Conservation (phyloP, 2,329 filamentous ascomycete genomes). For the Madurella fahalii region DNA sequence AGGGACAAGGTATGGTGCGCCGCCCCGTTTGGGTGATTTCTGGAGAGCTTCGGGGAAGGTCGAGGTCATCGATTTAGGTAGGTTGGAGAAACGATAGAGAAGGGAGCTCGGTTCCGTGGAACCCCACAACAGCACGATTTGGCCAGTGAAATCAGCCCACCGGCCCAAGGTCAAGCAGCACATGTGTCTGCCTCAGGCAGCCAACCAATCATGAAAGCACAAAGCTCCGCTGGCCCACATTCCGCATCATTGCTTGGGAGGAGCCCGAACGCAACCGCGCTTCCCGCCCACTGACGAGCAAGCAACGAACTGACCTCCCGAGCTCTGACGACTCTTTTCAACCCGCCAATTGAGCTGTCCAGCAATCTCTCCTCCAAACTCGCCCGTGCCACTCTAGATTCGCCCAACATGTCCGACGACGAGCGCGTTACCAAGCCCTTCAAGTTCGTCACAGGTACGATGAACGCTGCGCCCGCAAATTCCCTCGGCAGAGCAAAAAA, state of each 20-base stretch:
- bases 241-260: slow-evolving; percentile 12
- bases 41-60: slow-evolving; percentile 18
- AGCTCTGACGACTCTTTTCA: slow-evolving; percentile 22
- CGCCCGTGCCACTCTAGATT: slow-evolving; percentile 28
- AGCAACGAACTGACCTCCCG: slow-evolving; percentile 17
- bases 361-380: slow-evolving; percentile 37
- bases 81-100: background rate
- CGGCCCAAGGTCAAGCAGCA: slow-evolving; percentile 5
- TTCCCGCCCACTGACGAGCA: background rate
- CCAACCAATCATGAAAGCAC: slow-evolving; percentile 7
- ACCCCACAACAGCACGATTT: slow-evolving; percentile 9
- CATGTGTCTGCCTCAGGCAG: slow-evolving; percentile 15
- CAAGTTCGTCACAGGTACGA: slow-evolving; percentile 99
- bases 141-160: slow-evolving; percentile 23
- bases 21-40: slow-evolving; percentile 11
- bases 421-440: slow-evolving; percentile 95
- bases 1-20: slow-evolving; percentile 9
- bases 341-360: slow-evolving; percentile 31
- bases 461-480: slow-evolving; percentile 33
- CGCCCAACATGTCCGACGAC: slow-evolving; percentile 82
- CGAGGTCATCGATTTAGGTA: slow-evolving; percentile 15
- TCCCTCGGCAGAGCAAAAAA: slow-evolving; percentile 27
- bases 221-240: slow-evolving; percentile 19
- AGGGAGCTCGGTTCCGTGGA: slow-evolving; percentile 16
- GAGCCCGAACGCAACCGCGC: slow-evolving; percentile 11